These are phyloP conservation scores for Anisogramma anomala DNA, from an alignment of 2,329 filamentous ascomycete genomes.

Conservation along the genomic window DNA sequence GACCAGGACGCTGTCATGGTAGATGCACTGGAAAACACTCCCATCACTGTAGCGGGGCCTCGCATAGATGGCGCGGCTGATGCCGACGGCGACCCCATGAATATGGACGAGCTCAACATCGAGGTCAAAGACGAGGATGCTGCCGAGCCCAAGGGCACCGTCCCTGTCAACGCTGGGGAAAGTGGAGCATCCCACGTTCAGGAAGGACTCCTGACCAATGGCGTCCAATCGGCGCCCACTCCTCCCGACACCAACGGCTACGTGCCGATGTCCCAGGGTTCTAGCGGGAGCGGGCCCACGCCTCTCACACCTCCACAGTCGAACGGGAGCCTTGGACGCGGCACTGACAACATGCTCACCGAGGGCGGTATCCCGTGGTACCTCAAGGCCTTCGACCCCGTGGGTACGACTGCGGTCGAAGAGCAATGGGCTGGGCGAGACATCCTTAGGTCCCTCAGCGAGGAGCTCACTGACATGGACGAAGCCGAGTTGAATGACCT, in stretches of 20 bases:
- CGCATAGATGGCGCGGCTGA: conserved; percentile 24
- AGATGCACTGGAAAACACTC: conserved; percentile 33
- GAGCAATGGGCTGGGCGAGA: conserved; percentile 65
- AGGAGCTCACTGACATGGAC: conserved; percentile 83
- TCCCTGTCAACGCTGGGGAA: no score
- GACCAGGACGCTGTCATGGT: conserved; percentile 40
- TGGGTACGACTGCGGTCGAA: conserved; percentile 68
- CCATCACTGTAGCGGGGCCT: conserved; percentile 34
- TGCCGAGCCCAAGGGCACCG: conserved; percentile 20
- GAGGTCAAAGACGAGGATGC: conserved; percentile 26
- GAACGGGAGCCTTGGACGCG: conserved; percentile 42
- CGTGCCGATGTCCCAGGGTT: conserved; percentile 22
- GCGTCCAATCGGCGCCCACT: conserved; percentile 27
- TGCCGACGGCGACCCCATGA: conserved; percentile 20
- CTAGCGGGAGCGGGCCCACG: conserved; percentile 24
- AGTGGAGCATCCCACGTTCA: conserved; percentile 15
- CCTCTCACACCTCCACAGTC: conserved; percentile 59
- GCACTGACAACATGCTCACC: conserved; percentile 42
- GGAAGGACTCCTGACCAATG: conserved; percentile 20
- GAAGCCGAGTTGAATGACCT: conserved; percentile 76
- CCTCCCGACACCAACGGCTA: conserved; percentile 40
- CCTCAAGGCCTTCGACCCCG: conserved; percentile 64
- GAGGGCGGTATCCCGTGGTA: conserved; percentile 84
- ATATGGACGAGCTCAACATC: conserved; percentile 16
- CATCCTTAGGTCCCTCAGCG: conserved; percentile 56